Base-by-base conservation (phyloP, 2,329 filamentous ascomycete species). In the Aspergillus tubingensis region DNA sequence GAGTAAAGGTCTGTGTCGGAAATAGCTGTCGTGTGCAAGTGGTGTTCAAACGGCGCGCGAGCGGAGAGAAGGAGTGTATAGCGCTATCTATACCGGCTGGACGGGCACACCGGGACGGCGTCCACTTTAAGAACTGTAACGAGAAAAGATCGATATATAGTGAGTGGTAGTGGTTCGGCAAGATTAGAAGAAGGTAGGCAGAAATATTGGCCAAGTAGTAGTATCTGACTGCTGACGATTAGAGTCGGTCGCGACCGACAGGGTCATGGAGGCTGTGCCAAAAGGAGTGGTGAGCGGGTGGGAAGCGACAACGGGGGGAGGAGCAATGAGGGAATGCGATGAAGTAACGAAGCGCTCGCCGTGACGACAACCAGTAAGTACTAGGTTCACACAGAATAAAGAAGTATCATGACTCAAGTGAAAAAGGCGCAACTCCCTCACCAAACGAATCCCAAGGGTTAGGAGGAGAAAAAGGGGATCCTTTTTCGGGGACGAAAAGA, bases 71-170 rank as follows among this genome's bases (percentile, higher is more conserved):
- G 39, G 36, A 53, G 39, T 23, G 51, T 19, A 36, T 36, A 38
- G 53, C 53, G 53, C 44, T 55, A 6, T 55, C 53, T 55, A 55
- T 30, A 55, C n/a, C 30, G 39, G 19, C 39, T 50, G 15, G 27
- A 27, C 25, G 53, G 52, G 52, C 27, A 41, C 41, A 39, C 53
- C 30, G 44, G 53, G 21, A 55, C 39, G 17, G 39, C 17, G 23
- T 11, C 19, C 39, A 47, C 53, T 6, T 23, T 13, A 25, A 54
- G 17, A 15, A 38, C 15, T 8, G 27, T 39, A 23, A 19, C 52
- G 44, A 32, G 44, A 54, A 49, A 49, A 48, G 57, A 60, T 61
- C 60, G 57, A 64, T 67, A 67, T 57, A 66, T 63, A 63, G 56
- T 43, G 49, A 48, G 60, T 15, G 52, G 50, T 17, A 36, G 57